Evolutionary conservation across 495 filamentous ascomycete genomes (phyloP).

Genomic region (Penicillium bovifimosum): DNA sequence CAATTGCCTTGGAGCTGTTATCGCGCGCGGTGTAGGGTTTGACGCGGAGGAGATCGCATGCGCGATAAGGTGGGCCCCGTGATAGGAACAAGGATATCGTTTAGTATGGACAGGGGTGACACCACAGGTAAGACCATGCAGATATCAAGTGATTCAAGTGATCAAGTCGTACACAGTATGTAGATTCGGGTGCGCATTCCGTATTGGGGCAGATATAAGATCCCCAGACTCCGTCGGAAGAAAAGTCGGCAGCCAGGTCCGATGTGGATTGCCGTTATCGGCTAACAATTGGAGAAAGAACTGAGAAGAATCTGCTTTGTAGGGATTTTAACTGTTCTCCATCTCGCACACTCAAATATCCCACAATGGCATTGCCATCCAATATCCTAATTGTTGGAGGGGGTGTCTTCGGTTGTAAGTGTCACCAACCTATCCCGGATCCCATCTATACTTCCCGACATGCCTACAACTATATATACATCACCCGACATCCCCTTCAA

Average conservation of each 20-base stretch:
- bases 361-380: constrained; percentile 34
- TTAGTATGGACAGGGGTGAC: too few species aligned
- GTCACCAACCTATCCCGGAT: neutral
- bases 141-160: too few species aligned
- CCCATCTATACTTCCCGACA: neutral
- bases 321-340: neutral
- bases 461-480: neutral
- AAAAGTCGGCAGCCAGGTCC: constrained; percentile 9
- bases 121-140: too few species aligned
- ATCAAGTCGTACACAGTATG: neutral
- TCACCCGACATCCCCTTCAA: neutral
- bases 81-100: neutral
- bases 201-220: neutral
- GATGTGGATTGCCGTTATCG: constrained; percentile 3
- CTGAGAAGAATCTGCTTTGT: neutral
- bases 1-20: neutral
- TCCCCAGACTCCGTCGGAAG: neutral
- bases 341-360: neutral
- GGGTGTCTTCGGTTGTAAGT: constrained; percentile 68
- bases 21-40: neutral
- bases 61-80: neutral
- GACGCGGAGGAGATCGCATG: neutral
- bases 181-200: neutral
- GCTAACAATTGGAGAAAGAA: constrained; percentile 1
- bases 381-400: constrained; percentile 72